Conservation (phyloP, 495 filamentous ascomycete species). For the Neurospora cerealis region DNA sequence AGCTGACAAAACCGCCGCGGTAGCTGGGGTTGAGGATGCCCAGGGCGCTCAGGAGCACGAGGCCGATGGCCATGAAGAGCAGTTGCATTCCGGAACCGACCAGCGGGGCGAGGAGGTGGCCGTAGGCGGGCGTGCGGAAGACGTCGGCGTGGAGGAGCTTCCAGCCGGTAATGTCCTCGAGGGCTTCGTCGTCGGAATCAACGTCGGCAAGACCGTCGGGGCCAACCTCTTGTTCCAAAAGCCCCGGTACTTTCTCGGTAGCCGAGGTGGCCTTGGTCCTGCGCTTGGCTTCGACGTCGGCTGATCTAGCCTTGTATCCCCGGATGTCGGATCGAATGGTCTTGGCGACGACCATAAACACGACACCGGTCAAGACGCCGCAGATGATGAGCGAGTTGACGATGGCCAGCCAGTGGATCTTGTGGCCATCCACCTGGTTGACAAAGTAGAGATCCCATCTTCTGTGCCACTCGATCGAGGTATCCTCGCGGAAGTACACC, state of each 20-base stretch:
- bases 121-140: slow-evolving; percentile 70
- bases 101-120: slow-evolving; percentile 71
- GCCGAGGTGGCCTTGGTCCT: slow-evolving; percentile 41
- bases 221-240: slow-evolving; percentile 57
- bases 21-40: slow-evolving; percentile 86
- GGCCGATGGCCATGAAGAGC: slow-evolving; percentile 71
- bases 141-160: slow-evolving; percentile 91
- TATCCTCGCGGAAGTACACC: slow-evolving; percentile 84
- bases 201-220: slow-evolving; percentile 47
- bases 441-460: slow-evolving; percentile 93
- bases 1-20: slow-evolving; percentile 83
- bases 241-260: slow-evolving; percentile 21
- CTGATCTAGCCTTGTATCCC: slow-evolving; percentile 42
- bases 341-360: slow-evolving; percentile 75
- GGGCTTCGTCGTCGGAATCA: slow-evolving; percentile 62
- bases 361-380: slow-evolving; percentile 68
- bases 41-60: slow-evolving; percentile 70
- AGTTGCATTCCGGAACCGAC: slow-evolving; percentile 87
- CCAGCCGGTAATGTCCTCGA: slow-evolving; percentile 87
- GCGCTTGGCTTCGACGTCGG: not conserved
- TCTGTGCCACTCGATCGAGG: slow-evolving; percentile 71
- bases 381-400: slow-evolving; percentile 85
- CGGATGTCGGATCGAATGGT: slow-evolving; percentile 79
- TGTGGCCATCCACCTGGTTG: slow-evolving; percentile 75
- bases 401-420: slow-evolving; percentile 89